Base-by-base conservation (phyloP, 345 rosid species). In the Populus davidiana region DNA sequence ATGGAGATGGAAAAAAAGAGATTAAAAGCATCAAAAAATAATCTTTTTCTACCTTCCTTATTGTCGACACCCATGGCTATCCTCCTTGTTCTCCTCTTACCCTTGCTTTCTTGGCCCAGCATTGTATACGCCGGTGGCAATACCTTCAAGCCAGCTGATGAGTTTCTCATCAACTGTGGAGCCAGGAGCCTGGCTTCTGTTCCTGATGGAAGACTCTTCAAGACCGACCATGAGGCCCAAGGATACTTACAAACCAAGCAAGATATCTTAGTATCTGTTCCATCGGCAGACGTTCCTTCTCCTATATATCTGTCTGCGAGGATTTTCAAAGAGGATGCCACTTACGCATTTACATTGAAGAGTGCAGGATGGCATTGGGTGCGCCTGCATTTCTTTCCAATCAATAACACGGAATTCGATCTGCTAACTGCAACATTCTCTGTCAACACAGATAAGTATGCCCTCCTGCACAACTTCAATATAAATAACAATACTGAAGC, bases 351-450 rank as follows among this genome's bases (percentile, higher is more conserved):
- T 70, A 79, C 81, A 27, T 62, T 91, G 79, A 80, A 84, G 0
- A 77, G 75, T 8, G 89, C 94, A 11, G 94, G 97, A 13, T 92
- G 85, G 82, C 97, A 92, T 80, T 92, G 92, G 92, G 81, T 92
- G 71, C 92, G 97, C 5, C 89, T 92, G 43, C 89, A 92, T 81
- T 88, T 92, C 81, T 85, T 70, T 54, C 83, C 93, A 0, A 23
- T 92, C 29, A 82, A 86, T 3, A 81, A 81, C 75, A 63, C 79
- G 35, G 81, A 79, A 47, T 85, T 75, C 73, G 89, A 92, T 78
- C 92, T 92, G 61, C 86, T 72, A 59, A 85, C 82, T 38, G 86
- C 94, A 2, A 81, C 89, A 0, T 91, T 92, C 64, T 83, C 90
- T 0, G 93, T 92, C 64, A 17, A 81, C 1, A 82, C 94, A 0